Percentiles rank a stretch among this genome's conserved stretches.
Conservation (phyloP, 2,329 filamentous ascomycete genomes). For the Clarireedia hainanense region DNA sequence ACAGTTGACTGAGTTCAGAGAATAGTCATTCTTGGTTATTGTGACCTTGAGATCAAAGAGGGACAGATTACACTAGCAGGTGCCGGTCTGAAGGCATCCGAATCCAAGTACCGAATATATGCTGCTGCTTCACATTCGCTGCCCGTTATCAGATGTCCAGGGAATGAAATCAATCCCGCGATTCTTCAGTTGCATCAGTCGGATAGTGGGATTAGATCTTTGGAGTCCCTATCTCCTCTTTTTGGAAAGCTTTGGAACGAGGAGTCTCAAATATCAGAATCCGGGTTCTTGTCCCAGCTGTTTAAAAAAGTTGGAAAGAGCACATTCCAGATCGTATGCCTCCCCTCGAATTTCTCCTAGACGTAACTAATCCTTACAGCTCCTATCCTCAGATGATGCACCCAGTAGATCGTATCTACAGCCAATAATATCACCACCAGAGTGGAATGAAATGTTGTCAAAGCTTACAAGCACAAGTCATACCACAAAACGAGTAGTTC, state of each 20-base stretch:
- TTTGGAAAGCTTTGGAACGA: conserved; percentile 62
- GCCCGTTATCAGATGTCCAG: conserved; percentile 50
- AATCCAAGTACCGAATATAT: conserved; percentile 47
- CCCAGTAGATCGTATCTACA: conserved; percentile 44
- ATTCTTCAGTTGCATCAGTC: conserved; percentile 49
- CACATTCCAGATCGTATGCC: conserved; percentile 44
- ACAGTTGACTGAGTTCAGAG: conserved; percentile 37
- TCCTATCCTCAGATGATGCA: conserved; percentile 45
- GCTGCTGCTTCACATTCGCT: conserved; percentile 64
- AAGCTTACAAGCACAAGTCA: conserved; percentile 27
- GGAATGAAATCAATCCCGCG: conserved; percentile 38
- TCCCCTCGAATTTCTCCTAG: background rate
- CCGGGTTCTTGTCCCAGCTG: conserved; percentile 5
- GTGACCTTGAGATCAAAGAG: conserved; percentile 50
- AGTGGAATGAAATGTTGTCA: conserved; percentile 45
- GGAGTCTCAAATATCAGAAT: conserved; percentile 19
- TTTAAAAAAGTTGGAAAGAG: conserved; percentile 19
- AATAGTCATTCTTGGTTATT: conserved; percentile 59
- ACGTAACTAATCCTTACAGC: conserved; percentile 30
- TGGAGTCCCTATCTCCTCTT: conserved; percentile 56
- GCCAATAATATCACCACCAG: conserved; percentile 47
- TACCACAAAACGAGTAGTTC: conserved; percentile 39
- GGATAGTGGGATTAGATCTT: conserved; percentile 39
- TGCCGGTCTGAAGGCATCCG: conserved; percentile 46
- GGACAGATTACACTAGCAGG: conserved; percentile 61